Evolutionary conservation across 305 asterid genomes (phyloP).

Genomic region (Fraxinus baroniana): DNA sequence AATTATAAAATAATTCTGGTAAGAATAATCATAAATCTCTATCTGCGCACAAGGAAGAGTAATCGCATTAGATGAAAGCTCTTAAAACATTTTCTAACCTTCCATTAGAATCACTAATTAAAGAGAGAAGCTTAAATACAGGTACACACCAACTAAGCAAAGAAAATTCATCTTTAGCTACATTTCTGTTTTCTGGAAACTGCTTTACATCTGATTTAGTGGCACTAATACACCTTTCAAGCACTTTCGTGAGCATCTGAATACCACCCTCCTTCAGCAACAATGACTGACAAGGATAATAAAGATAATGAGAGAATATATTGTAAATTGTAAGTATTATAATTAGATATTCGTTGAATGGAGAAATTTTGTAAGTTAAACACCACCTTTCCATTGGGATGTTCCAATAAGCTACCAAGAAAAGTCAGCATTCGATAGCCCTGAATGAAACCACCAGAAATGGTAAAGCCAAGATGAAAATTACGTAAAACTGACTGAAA

Average conservation of each 20-base stretch:
- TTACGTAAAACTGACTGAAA: constrained; percentile 20
- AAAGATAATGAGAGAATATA: constrained; percentile 29
- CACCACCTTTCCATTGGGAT: constrained; percentile 84
- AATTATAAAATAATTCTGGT: constrained; percentile 25
- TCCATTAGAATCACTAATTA: constrained; percentile 52
- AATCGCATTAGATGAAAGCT: constrained; percentile 14
- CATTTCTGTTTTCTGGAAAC: constrained; percentile 38
- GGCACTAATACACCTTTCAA: constrained; percentile 60
- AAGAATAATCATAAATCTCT: constrained; percentile 13
- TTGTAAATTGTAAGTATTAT: constrained; percentile 13
- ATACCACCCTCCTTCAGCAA: constrained; percentile 66
- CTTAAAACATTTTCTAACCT: constrained; percentile 46
- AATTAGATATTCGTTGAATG: constrained; percentile 1
- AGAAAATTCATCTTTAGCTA: constrained; percentile 41
- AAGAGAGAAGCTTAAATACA: constrained; percentile 59
- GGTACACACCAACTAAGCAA: constrained; percentile 68
- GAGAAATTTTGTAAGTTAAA: constrained; percentile 15
- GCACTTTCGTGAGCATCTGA: constrained; percentile 64
- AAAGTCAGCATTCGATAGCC: constrained; percentile 67
- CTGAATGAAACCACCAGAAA: constrained; percentile 38
- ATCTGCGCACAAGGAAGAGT: constrained; percentile 3
- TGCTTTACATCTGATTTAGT: constrained; percentile 48
- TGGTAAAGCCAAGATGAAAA: constrained; percentile 21
- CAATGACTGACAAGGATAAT: constrained; percentile 50
- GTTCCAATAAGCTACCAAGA: constrained; percentile 75